Evolutionary conservation across 2,329 filamentous ascomycete genomes (phyloP), one percentile per base, ranked within the genome.

Genomic region (Triangularia setosa): DNA sequence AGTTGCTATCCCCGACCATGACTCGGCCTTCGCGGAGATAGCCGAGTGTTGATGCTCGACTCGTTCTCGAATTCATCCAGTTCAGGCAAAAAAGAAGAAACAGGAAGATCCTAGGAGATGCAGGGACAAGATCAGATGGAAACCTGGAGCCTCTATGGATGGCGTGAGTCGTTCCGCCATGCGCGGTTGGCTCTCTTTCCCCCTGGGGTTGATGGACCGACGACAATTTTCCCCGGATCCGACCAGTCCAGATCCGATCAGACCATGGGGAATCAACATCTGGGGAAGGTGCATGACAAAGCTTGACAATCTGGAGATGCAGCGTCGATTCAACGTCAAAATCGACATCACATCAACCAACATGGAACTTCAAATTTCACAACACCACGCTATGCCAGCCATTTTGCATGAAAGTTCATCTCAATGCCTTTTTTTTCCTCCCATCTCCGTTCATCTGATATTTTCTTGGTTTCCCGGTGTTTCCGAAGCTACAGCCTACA

Each of bases 1-100:
- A 27, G 64, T 56, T 25, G 14, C 12, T 53, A 25, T 30, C 30
- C 44, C 12, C 18, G 54, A 28, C n/a, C 28, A 65, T 65, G 64
- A 65, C 64, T 65, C 64, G 64, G 40, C 25, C 21, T 30, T 21
- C n/a, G 23, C 58, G 58, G 58, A 53, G 33, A 53, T 55, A 55
- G 21, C 25, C 40, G 5, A 48, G 40, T n/a, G 25, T 24, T 48
- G 23, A 21, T 58, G 23, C n/a, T 24, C 23, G 35, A 23, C 57
- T 24, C 24, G 30, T 48, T 59, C n/a, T 44, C n/a, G 24, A n/a
- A 48, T 59, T 44, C 23, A n/a, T 18, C 14, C 56, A 58, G 5
- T 35, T 35, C 27, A 58, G 21, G 53, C 57, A 33, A 59, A 59
- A 40, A 59, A 24, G 3, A 21, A 35, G 30, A 35, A 16, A 21